phyloP scores from a whole-genome alignment of 805 yeast species.

The Starmerella cellae region DNA sequence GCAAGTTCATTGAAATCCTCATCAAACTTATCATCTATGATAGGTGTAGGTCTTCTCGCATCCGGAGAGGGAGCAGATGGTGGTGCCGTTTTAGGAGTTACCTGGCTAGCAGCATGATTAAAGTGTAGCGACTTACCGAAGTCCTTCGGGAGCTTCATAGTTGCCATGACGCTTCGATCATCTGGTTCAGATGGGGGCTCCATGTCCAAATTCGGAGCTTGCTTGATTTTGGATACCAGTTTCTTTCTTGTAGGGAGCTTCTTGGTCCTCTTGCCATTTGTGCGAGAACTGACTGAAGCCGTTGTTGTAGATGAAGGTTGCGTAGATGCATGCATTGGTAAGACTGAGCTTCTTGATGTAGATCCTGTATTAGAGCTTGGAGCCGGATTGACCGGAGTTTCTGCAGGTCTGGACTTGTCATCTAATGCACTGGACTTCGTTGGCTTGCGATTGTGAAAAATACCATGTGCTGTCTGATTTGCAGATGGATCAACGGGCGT shows the following conservation, averaged over 20 bases:
- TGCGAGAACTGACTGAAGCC: background rate
- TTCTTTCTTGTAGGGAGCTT: background rate
- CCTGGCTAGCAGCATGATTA: background rate
- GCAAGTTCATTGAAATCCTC: slow-evolving; percentile 25
- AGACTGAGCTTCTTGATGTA: background rate
- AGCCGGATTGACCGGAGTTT: background rate
- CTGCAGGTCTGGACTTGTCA: background rate
- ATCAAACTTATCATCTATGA: slow-evolving; percentile 13
- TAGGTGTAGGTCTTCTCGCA: no score
- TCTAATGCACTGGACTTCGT: background rate
- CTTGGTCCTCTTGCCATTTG: background rate
- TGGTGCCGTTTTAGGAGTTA: no score
- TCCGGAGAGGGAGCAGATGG: background rate
- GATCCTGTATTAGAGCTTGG: background rate
- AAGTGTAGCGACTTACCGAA: background rate
- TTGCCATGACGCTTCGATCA: background rate
- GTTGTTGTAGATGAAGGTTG: background rate
- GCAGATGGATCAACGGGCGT: background rate
- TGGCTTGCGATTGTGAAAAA: background rate
- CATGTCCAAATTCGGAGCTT: background rate
- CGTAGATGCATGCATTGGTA: background rate
- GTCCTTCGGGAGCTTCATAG: background rate
- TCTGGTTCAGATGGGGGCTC: background rate
- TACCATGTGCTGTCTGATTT: background rate
- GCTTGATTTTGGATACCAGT: background rate